A percentile compares a stretch with the other conserved stretches of the same genome.
Evolutionary conservation across 2,329 filamentous ascomycete species (phyloP).

Genomic region (Pestalotiopsis sp.): DNA sequence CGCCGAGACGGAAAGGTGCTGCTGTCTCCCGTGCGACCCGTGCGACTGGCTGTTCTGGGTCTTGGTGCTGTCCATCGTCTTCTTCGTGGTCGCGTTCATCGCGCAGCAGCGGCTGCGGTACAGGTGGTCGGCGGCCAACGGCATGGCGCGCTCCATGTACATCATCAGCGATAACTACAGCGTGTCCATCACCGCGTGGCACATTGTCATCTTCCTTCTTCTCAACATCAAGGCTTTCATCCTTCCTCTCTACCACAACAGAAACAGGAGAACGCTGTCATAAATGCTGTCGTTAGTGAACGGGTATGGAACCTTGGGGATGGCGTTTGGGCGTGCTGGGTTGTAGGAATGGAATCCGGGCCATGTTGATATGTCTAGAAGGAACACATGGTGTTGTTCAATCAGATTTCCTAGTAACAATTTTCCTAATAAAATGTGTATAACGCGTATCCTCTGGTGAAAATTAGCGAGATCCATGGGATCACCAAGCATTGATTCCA

Average conservation of each 20-base stretch:
- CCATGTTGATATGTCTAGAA: too few species aligned
- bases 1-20: neutral
- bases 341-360: too few species aligned
- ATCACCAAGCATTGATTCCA: too few species aligned
- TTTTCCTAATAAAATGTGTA: too few species aligned
- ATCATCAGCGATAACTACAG: neutral
- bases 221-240: neutral
- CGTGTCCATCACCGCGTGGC: neutral
- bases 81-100: neutral
- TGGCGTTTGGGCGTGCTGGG: too few species aligned
- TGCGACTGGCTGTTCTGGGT: constrained; percentile 1
- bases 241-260: neutral
- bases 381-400: too few species aligned
- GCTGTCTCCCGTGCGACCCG: neutral
- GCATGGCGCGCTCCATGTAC: neutral
- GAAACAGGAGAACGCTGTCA: too few species aligned
- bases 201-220: neutral
- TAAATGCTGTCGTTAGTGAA: too few species aligned
- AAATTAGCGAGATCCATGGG: too few species aligned
- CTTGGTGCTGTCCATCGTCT: neutral
- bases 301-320: too few species aligned
- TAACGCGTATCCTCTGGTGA: too few species aligned
- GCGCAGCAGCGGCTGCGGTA: neutral
- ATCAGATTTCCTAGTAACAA: too few species aligned
- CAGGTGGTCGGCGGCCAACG: neutral